Conservation (phyloP, 176 grass and related monocot species). For the Musa troglodytarum region DNA sequence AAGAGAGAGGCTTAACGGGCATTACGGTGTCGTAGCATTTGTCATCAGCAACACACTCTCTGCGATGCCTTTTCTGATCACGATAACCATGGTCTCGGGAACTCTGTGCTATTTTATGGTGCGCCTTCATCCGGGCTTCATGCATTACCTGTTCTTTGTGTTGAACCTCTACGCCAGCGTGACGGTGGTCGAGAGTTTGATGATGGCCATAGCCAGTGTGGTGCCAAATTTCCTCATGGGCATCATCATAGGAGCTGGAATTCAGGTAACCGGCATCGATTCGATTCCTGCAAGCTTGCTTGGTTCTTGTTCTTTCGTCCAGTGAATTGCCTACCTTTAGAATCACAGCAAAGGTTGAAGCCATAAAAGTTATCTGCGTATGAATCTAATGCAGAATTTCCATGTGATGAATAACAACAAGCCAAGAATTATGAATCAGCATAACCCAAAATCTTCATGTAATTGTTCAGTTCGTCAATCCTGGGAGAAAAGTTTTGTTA, state of each 20-base stretch:
- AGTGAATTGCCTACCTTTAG: not conserved
- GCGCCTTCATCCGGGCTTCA: conserved; percentile 70
- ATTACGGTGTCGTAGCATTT: conserved; percentile 81
- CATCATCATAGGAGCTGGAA: conserved; percentile 94
- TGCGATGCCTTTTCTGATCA: conserved; percentile 74
- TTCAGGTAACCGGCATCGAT: conserved; percentile 50
- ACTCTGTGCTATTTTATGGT: conserved; percentile 97
- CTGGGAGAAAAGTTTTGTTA: too few species aligned
- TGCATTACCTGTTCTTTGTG: conserved; percentile 79
- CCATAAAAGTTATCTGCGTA: too few species aligned
- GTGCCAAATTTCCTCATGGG: conserved; percentile 99
- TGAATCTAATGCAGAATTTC: too few species aligned
- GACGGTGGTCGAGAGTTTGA: conserved; percentile 91
- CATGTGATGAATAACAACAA: too few species aligned
- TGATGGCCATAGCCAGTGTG: conserved; percentile 99
- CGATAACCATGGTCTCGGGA: conserved; percentile 81
- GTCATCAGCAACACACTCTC: conserved; percentile 92
- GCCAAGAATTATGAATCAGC: too few species aligned
- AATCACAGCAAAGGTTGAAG: not conserved
- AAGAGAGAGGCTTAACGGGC: conserved; percentile 85
- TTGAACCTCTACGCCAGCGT: conserved; percentile 81
- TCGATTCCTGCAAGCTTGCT: not conserved
- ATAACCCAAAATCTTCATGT: too few species aligned
- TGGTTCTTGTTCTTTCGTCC: not conserved
- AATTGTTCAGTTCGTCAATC: too few species aligned